These are phyloP conservation scores for Tylopilus felleus DNA, from an alignment of 768 basidiomycete genomes.

Conservation along the genomic window DNA sequence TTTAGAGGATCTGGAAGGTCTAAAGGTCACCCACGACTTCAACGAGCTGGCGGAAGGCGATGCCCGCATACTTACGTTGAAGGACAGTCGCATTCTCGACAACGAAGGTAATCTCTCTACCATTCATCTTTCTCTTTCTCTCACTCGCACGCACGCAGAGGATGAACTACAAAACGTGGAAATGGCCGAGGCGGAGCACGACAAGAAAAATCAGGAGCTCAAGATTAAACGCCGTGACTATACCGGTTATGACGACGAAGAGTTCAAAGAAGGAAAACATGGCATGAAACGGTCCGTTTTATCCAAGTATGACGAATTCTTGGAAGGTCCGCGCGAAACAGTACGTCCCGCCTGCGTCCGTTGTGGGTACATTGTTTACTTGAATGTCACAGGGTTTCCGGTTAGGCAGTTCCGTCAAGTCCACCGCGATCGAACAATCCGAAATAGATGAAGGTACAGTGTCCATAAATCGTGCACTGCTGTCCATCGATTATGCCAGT, in stretches of 20 bases:
- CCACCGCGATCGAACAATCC: slow-evolving; percentile 35
- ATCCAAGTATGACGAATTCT: slow-evolving; percentile 90
- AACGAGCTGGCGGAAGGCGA: slow-evolving; percentile 91
- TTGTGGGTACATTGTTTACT: neutral
- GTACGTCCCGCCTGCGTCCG: slow-evolving; percentile 38
- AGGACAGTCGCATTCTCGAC: slow-evolving; percentile 93
- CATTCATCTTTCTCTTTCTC: neutral
- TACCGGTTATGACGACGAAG: slow-evolving; percentile 95
- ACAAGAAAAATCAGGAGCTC: slow-evolving; percentile 72
- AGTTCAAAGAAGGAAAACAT: slow-evolving; percentile 70
- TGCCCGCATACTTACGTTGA: slow-evolving; percentile 92
- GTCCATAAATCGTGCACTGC: slow-evolving; percentile 71
- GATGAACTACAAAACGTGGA: slow-evolving; percentile 97
- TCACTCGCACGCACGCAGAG: slow-evolving; percentile 50
- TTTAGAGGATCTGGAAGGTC: slow-evolving; percentile 82
- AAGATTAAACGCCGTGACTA: slow-evolving; percentile 90
- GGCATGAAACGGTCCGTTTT: slow-evolving; percentile 83
- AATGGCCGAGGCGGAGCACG: slow-evolving; percentile 84
- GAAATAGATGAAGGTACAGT: slow-evolving; percentile 49
- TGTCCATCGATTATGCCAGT: slow-evolving; percentile 91
- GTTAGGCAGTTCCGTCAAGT: slow-evolving; percentile 61
- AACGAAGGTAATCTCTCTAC: slow-evolving; percentile 68
- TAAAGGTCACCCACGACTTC: slow-evolving; percentile 96
- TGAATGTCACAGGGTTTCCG: slow-evolving; percentile 68
- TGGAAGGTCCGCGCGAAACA: slow-evolving; percentile 69